Evolutionary conservation across 345 rosid genomes (phyloP), one percentile per base, ranked within the genome.

Genomic region (Hirschfeldia incana): DNA sequence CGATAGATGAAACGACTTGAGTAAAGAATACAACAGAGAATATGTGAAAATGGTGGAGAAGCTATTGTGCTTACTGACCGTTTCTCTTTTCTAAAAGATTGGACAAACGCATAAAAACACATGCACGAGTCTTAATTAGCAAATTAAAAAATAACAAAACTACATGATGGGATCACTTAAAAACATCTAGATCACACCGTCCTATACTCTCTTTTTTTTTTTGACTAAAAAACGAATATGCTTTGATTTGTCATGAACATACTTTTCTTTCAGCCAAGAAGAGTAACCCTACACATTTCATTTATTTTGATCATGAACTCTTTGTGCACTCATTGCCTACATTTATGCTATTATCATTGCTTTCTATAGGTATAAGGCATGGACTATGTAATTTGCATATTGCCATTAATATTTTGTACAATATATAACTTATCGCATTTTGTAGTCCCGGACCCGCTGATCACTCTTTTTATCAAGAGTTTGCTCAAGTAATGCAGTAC

Each of bases 331-430:
- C 79, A 80, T 80, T 80, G 67, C 83, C 83, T 80, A 80, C 83
- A 74, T 80, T 80, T 74, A 63, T 74, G 78, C 83, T 74, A 80
- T 63, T 80, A 80, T 80, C 75, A 80, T 80, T 80, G 79, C 79
- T 74, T 74, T 80, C 67, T 69, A 69, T 80, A 80, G 79, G 76
- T 76, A 46, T 75, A 55, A 80, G 79, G 76, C 79, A 46, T 75
- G 62, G 67, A 80, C 83, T 80, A 69, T 80, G 55, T 17, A 3
- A 80, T 74, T 63, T 80, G 51, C 79, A 74, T 74, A 74, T 69
- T 74, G 71, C 71, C 67, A 69, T 60, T 74, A 63, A 63, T 69
- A 74, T 69, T 60, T 68, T 36, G 17, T 61, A 36, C 28, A 79
- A 26, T 34, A 49, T 13, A 8, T 39, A 65, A 58, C 39, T 36